Base-by-base conservation (phyloP, 768 basidiomycete species). In the Rhizopogon vulgaris region DNA sequence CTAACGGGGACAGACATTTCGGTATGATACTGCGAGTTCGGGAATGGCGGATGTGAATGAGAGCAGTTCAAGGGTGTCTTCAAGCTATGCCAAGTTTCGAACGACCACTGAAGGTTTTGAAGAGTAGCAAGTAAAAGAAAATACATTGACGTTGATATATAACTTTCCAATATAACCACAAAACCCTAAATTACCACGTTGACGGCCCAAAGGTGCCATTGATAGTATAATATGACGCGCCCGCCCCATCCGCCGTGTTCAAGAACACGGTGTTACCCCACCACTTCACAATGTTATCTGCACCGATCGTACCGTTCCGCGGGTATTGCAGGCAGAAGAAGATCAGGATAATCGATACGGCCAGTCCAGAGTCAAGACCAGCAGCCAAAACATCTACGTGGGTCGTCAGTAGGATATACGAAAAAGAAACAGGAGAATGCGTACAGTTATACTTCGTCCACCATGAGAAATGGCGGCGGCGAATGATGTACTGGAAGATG, bases 211-310 rank as follows among this genome's bases (percentile, higher is more conserved):
- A 74, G 7, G 60, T 71, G 24, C 59, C 56, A 38, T 70, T 71
- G 1, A 71, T 56, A 28, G 50, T 61, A 50, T 62, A 58, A 32
- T 70, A 56, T 18, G 71, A 53, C 17, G 58, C 52, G 50, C 52
- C 61, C 10, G 60, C 51, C 69, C 71, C 73, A 58, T 74, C 73
- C 18, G 63, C 56, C 3, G 72, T 74, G 4, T 68, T 41, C 49
- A 55, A 65, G 54, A 65, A 69, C 30, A 69, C 71, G 64, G 65
- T 74, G 55, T 85, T 85, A n/a, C 84, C 84, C 83, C 82, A 84
- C 84, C 84, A 86, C 1, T 51, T 54, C 53, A 75, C 74, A 47
- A 85, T 64, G 15, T 51, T 78, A 43, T 71, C 65, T 4, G 59
- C 10, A 4, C 82, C 83, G 56, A 84, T 82, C 2, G 48, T 52